Base-by-base conservation (phyloP, 1,284 basidiomycete genomes). In the Cutaneotrichosporon mucoides region DNA sequence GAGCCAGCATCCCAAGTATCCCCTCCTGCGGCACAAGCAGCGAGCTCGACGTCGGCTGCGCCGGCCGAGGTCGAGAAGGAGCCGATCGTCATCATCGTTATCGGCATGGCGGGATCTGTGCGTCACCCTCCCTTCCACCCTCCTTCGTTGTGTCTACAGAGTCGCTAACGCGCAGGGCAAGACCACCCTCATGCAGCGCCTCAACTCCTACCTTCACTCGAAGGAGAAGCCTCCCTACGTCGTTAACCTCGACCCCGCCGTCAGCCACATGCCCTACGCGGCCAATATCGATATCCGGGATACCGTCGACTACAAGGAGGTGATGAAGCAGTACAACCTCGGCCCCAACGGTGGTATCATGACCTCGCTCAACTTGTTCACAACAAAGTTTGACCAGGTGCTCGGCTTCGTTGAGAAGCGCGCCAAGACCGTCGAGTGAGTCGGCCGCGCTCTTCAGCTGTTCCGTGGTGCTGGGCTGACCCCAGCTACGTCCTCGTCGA, bases 301-400 rank as follows among this genome's bases (percentile, higher is more conserved):
- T 76, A 99, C 96, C 9, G 87, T 99, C 53, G 90, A 98, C 77
- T 99, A 99, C 78, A 85, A 89, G 66, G 88, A 98, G 78, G 94
- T 99, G 68, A 99, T 99, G 96, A 93, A 97, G 84, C 93, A 98
- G 91, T 99, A 99, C 81, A 96, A 97, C 75, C 83, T 99, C 55
- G 96, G 96, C 4, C 95, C 96, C 0, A 99, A 99, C 76, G 96
- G 96, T 35, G 96, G 92, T 13, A 99, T 99, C 70, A 79, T 99
- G 75, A 99, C 96, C 11, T 90, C 95, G 0, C 82, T 99, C 68
- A 99, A 99, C 73, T 79, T 99, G 56, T 99, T 99, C 79, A 97
- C 96, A 24, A 99, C 96, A 35, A 99, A 99, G 78, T 96, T 99
- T 71, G 96, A 99, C 76, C 96, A 99, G 78, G 96, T 99, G 4